phyloP scores from a whole-genome alignment of 306 rosid genomes.

The Potentilla sterilis region DNA sequence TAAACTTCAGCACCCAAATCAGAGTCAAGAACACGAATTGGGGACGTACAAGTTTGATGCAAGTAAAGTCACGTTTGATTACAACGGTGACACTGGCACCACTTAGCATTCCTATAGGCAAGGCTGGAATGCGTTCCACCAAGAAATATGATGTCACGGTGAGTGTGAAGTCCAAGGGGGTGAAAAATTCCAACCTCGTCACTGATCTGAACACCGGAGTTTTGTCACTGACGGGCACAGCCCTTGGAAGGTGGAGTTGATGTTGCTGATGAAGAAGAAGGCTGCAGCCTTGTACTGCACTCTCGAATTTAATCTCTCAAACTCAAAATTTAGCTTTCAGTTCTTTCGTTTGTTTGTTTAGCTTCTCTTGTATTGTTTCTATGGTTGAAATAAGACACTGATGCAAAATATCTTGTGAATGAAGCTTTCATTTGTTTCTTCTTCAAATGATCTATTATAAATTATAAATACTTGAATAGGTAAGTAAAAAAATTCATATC shows the following conservation, averaged over 20 bases:
- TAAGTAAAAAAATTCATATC: conserved; percentile 6
- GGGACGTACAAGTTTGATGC: conserved; percentile 25
- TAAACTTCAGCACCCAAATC: conserved; percentile 16
- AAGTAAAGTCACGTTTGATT: not conserved
- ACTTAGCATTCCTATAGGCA: conserved; percentile 2
- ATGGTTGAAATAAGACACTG: not conserved
- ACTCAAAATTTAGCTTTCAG: not conserved
- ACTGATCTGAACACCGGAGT: not conserved
- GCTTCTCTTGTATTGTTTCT: not conserved
- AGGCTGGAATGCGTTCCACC: too few relatives aligned
- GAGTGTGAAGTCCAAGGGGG: conserved; percentile 3
- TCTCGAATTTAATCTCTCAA: not conserved
- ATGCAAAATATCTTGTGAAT: not conserved
- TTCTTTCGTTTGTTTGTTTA: not conserved
- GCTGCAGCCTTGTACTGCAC: conserved; percentile 10
- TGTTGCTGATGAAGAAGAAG: conserved; percentile 23
- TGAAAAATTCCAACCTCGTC: not conserved
- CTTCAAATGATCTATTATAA: not conserved
- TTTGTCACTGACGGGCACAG: not conserved
- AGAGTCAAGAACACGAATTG: conserved; percentile 20
- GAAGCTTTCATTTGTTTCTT: not conserved
- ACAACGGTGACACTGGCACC: not conserved
- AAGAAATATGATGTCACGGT: not conserved
- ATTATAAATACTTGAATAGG: conserved; percentile 11
- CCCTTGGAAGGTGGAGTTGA: conserved; percentile 17